A percentile compares a stretch with the other conserved stretches of the same genome.
phyloP scores from a whole-genome alignment of 1,284 basidiomycete genomes.

The Austroboletus rostrupii region DNA sequence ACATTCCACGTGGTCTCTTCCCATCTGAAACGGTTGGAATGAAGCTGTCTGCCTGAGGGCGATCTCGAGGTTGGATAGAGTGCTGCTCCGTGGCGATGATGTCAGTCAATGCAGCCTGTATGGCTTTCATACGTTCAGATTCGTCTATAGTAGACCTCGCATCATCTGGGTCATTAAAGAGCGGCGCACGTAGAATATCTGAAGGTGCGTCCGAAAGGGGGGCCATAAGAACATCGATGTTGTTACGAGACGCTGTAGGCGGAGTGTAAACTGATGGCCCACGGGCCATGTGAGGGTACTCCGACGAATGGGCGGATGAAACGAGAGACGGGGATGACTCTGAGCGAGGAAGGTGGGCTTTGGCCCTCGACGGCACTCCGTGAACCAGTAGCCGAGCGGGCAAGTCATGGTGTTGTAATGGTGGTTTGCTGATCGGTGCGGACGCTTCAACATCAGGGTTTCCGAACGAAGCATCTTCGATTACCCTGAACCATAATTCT shows the following conservation, averaged over 20 bases:
- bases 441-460: conserved; percentile 20
- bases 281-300: conserved; percentile 7
- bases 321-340: conserved; percentile 37
- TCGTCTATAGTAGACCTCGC: conserved; percentile 61
- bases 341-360: conserved; percentile 32
- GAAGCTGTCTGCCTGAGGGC: conserved; percentile 8
- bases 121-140: conserved; percentile 82
- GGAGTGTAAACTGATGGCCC: conserved; percentile 23
- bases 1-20: conserved; percentile 33
- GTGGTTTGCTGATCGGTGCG: conserved; percentile 28
- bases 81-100: conserved; percentile 84
- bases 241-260: conserved; percentile 43
- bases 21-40: conserved; percentile 4
- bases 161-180: conserved; percentile 77
- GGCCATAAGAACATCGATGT: conserved; percentile 77
- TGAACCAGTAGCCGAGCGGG: conserved; percentile 9
- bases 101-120: conserved; percentile 89
- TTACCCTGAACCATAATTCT: conserved; percentile 87
- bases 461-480: conserved; percentile 63
- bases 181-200: conserved; percentile 60
- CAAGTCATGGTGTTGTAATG: conserved; percentile 20
- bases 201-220: conserved; percentile 48
- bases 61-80: conserved; percentile 21
- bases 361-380: conserved; percentile 19
- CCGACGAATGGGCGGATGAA: conserved; percentile 18